Evolutionary conservation across 2,329 filamentous ascomycete species (phyloP).

Genomic region (Plectosphaerella cucumerina): DNA sequence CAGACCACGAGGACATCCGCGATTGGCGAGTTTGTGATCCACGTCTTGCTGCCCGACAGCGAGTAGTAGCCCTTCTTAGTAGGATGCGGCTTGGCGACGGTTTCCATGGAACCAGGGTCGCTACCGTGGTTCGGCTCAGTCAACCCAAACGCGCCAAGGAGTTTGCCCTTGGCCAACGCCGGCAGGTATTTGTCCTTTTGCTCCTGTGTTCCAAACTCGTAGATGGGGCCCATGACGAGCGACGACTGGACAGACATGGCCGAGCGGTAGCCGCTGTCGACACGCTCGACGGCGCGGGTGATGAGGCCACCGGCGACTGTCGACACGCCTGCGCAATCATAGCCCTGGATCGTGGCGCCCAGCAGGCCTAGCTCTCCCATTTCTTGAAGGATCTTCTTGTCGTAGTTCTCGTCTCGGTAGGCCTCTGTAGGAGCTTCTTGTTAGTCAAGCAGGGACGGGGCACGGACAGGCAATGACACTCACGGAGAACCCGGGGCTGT

Average conservation of each 20-base stretch:
- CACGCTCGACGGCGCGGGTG: slow-evolving; percentile 83
- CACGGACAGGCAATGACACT: slow-evolving; percentile 20
- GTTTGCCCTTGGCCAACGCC: slow-evolving; percentile 73
- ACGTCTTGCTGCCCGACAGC: slow-evolving; percentile 81
- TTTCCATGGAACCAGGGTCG: slow-evolving; percentile 90
- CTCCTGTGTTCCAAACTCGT: slow-evolving; percentile 82
- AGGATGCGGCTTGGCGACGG: slow-evolving; percentile 76
- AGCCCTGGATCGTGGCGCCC: slow-evolving; percentile 80
- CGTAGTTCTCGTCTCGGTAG: slow-evolving; percentile 81
- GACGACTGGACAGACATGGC: slow-evolving; percentile 93
- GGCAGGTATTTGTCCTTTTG: slow-evolving; percentile 83
- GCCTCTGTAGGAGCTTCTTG: slow-evolving; percentile 55
- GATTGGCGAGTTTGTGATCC: slow-evolving; percentile 94
- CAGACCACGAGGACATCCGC: slow-evolving; percentile 82
- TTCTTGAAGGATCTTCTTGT: slow-evolving; percentile 78
- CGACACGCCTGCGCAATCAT: slow-evolving; percentile 83
- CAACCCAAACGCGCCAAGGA: slow-evolving; percentile 82
- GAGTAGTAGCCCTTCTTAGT: slow-evolving; percentile 78
- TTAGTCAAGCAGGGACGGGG: neutral
- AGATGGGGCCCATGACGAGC: slow-evolving; percentile 87
- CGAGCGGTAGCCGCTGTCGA: slow-evolving; percentile 87
- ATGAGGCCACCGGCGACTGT: slow-evolving; percentile 87
- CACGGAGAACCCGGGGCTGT: slow-evolving; percentile 81
- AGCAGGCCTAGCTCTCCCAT: slow-evolving; percentile 92
- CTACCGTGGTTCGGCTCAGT: slow-evolving; percentile 93